Base-by-base conservation (phyloP, 768 basidiomycete genomes). In the Leccinum subgranulosum region DNA sequence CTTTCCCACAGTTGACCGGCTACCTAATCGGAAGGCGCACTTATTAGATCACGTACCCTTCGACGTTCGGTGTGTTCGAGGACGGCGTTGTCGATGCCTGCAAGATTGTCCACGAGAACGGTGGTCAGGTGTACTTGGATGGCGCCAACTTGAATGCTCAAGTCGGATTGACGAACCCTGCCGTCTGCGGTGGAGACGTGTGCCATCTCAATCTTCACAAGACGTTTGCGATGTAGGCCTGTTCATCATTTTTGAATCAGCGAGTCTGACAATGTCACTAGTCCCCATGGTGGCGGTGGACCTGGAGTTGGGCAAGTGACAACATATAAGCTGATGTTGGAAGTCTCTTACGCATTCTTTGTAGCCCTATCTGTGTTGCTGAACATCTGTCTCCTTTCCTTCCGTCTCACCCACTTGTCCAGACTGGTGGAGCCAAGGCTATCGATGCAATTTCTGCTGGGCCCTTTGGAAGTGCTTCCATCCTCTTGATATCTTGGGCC, bases 151-250 rank as follows among this genome's bases (percentile, higher is more conserved):
- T 97, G 60, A 96, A 97, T 69, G 94, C 94, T 49, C 92, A 97
- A 66, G 85, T 98, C 59, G 94, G 95, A 25, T 70, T 97, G 57
- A 97, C 95, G 29, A 93, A 94, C 69, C 92, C 92, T 34, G 93
- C 91, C 1, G 87, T 82, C n/a, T 96, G 94, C 66, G 97, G 97
- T 49, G 96, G 94, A 53, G 97, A 99, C 73, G 94, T 99, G 39
- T 97, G 94, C 71, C 97, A 99, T 72, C 81, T 98, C 77, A 99
- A 99, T 75, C 79, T 98, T 34, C 97, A 99, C 79, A 99, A 98
- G 77, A 96, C 94, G 1, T 97, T 97, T 69, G 89, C 94, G 7
- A 98, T 97, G 89, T 92, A 68, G 56, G 88, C 66, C 5, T 27
- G 25, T 39, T 25, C 12, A 25, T 53, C 43, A 21, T 47, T 23